Conservation (phyloP, 1,139 yeast species). For the Kluyveromyces sp. region DNA sequence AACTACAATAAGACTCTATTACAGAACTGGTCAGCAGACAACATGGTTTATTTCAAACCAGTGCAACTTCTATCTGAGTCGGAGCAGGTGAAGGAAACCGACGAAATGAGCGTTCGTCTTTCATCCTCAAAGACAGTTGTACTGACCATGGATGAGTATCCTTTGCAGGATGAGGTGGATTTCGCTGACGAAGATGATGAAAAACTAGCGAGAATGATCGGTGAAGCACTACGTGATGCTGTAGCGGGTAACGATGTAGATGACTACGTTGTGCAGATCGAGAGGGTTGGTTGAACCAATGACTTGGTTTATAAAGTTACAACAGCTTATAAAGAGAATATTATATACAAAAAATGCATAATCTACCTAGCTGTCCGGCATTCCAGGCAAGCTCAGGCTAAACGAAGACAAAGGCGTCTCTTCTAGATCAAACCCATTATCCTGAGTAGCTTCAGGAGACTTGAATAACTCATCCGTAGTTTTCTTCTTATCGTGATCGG, state of each 20-base stretch:
- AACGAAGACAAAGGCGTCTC: constrained; percentile 12
- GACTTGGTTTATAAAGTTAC: not conserved
- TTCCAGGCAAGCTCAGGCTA: constrained; percentile 12
- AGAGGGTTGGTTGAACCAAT: not conserved
- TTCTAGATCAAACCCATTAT: constrained; percentile 8
- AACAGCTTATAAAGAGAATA: not conserved
- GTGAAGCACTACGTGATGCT: not conserved
- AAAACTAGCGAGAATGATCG: not conserved
- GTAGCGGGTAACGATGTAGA: not conserved
- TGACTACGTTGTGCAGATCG: not conserved
- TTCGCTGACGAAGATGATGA: not conserved
- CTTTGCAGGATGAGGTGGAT: not conserved
- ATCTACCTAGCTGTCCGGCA: constrained; percentile 3
- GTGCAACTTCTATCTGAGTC: not conserved
- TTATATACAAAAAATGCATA: not conserved
- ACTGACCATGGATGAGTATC: not conserved
- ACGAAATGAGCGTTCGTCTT: not conserved
- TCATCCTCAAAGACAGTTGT: not conserved
- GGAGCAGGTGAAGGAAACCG: no score
- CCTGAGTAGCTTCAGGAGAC: constrained; percentile 5
- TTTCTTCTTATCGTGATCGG: constrained; percentile 3
- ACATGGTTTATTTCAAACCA: constrained; percentile 8
- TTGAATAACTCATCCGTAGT: constrained; percentile 8
- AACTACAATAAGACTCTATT: constrained; percentile 1
- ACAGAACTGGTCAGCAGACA: constrained; percentile 2